Conservation (phyloP, 2,329 filamentous ascomycete species). For the Mycosphaerella arachidis region DNA sequence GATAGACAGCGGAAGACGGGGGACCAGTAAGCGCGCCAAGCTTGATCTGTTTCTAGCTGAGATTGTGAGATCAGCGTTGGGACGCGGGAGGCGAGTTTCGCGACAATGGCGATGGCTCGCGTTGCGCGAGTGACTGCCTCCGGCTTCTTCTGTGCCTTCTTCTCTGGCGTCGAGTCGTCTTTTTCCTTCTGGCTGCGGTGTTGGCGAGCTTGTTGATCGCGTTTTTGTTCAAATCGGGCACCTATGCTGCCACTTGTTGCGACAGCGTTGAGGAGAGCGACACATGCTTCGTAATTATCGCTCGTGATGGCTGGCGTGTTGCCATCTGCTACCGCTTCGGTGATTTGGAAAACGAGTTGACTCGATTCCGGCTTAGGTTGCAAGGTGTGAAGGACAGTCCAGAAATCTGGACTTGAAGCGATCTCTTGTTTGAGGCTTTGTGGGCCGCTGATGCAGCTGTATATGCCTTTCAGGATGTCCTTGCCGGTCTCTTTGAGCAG, state of each 20-base stretch:
- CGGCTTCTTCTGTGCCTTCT: constrained; percentile 52
- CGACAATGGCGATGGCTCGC: constrained; percentile 76
- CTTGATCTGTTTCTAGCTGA: constrained; percentile 68
- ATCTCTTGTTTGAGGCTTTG: constrained; percentile 79
- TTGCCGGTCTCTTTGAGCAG: constrained; percentile 70
- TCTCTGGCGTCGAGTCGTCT: constrained; percentile 19
- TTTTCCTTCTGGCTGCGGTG: constrained; percentile 34
- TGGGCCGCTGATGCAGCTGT: constrained; percentile 72
- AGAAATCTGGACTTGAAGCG: constrained; percentile 95
- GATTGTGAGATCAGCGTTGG: constrained; percentile 87
- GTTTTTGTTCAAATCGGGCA: constrained; percentile 60
- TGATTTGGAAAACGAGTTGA: constrained; percentile 76
- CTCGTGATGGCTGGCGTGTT: constrained; percentile 80
- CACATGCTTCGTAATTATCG: constrained; percentile 89
- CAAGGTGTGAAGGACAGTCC: constrained; percentile 78
- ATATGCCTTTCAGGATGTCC: constrained; percentile 72
- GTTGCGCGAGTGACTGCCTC: constrained; percentile 71
- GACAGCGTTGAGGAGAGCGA: constrained; percentile 82
- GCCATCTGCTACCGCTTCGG: constrained; percentile 65
- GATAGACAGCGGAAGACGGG: constrained; percentile 88
- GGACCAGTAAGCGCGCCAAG: constrained; percentile 97
- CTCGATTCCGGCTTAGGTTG: constrained; percentile 60
- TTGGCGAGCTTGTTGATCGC: constrained; percentile 24
- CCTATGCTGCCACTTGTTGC: constrained; percentile 75
- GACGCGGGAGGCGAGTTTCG: constrained; percentile 74